Evolutionary conservation across 1,139 yeast species (phyloP).

Genomic region (Lodderomyces metapsilosis): DNA sequence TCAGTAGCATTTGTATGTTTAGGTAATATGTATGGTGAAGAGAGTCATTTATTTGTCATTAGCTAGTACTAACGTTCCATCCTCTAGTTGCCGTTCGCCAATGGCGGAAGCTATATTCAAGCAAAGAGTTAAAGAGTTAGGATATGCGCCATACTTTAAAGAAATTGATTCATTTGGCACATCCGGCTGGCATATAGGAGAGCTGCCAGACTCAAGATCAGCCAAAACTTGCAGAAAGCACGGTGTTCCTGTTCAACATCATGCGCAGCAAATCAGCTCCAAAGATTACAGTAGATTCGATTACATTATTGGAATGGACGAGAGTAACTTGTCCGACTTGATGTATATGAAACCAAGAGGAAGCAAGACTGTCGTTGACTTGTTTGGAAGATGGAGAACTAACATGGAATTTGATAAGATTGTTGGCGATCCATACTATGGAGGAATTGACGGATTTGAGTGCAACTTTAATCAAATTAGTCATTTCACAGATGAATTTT

Average conservation of each 20-base stretch:
- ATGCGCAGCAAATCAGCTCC: constrained; percentile 66
- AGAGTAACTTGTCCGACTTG: constrained; percentile 60
- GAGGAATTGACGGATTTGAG: constrained; percentile 81
- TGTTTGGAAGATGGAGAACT: constrained; percentile 79
- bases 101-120: constrained; percentile 95
- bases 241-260: constrained; percentile 72
- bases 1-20: constrained; percentile 88
- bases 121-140: constrained; percentile 54
- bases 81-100: constrained; percentile 83
- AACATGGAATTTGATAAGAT: constrained; percentile 49
- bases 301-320: constrained; percentile 85
- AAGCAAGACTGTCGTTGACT: constrained; percentile 47
- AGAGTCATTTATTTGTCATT: too few species aligned
- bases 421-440: constrained; percentile 91
- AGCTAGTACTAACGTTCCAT: constrained; percentile 15
- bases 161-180: constrained; percentile 87
- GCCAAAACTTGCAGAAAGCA: constrained; percentile 65
- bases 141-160: constrained; percentile 41
- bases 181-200: constrained; percentile 81
- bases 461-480: constrained; percentile 68
- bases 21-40: constrained; percentile 74
- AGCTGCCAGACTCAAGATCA: constrained; percentile 75
- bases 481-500: constrained; percentile 69
- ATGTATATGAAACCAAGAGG: constrained; percentile 57
- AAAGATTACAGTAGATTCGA: constrained; percentile 70